phyloP scores from a whole-genome alignment of 176 grass and related monocot genomes.

The Oryza longistaminata region DNA sequence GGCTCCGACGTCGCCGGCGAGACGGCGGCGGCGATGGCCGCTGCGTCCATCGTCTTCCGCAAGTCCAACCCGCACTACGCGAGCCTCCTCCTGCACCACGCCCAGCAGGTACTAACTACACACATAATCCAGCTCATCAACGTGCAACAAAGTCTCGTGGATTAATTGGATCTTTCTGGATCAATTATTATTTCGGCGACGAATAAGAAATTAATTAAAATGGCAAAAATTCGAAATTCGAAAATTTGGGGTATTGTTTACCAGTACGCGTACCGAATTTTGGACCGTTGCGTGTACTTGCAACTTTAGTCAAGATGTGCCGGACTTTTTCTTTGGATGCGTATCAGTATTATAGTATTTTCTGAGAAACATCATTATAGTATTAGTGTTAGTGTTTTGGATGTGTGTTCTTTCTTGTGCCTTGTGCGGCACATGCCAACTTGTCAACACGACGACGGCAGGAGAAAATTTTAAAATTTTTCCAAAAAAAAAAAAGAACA shows the following conservation, averaged over 20 bases:
- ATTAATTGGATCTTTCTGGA: background rate
- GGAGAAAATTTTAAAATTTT: background rate
- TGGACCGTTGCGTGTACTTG: slow-evolving; percentile 34
- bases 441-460: slow-evolving; percentile 36
- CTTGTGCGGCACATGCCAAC: slow-evolving; percentile 46
- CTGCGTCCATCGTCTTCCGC: slow-evolving; percentile 69
- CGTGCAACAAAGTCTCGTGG: background rate
- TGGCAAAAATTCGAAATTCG: background rate
- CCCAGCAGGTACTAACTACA: slow-evolving; percentile 41
- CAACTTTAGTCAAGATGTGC: slow-evolving; percentile 27
- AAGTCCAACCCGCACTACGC: slow-evolving; percentile 77
- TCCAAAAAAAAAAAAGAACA: background rate
- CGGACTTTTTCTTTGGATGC: background rate
- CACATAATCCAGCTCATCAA: background rate
- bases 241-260: background rate
- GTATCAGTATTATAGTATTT: background rate
- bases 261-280: slow-evolving; percentile 37
- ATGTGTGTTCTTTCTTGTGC: slow-evolving; percentile 27
- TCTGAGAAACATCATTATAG: background rate
- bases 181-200: background rate
- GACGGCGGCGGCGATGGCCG: slow-evolving; percentile 76
- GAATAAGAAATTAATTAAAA: background rate
- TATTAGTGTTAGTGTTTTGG: background rate
- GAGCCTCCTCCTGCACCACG: slow-evolving; percentile 74
- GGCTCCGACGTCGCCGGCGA: slow-evolving; percentile 89